Evolutionary conservation across 2,329 filamentous ascomycete genomes (phyloP).

Genomic region (Aspergillus caelatus): DNA sequence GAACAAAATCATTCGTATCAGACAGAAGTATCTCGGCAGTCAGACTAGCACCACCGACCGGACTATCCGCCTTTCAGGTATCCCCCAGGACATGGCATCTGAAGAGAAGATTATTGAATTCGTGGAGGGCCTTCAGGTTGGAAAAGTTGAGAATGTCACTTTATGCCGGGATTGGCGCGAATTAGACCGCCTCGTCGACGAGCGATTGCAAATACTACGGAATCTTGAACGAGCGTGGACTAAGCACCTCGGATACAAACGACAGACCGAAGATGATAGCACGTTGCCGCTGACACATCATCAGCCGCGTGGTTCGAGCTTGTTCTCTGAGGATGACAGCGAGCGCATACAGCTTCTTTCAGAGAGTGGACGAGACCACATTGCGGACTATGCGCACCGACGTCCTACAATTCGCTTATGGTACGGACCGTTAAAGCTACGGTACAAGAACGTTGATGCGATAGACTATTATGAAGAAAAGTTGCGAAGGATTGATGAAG

Average conservation of each 20-base stretch:
- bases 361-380: constrained; percentile 43
- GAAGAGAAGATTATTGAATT: constrained; percentile 84
- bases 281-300: constrained; percentile 55
- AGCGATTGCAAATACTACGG: constrained; percentile 67
- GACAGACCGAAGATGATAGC: constrained; percentile 48
- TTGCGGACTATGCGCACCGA: constrained; percentile 48
- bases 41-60: constrained; percentile 96
- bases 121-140: constrained; percentile 84
- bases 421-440: constrained; percentile 74
- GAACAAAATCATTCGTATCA: constrained; percentile 77
- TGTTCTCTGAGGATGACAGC: constrained; percentile 52
- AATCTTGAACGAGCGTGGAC: constrained; percentile 84
- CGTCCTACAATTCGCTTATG: constrained; percentile 74
- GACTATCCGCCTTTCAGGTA: constrained; percentile 87
- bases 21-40: constrained; percentile 88
- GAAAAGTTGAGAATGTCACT: constrained; percentile 83
- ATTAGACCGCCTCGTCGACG: constrained; percentile 72
- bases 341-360: constrained; percentile 63
- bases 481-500: constrained; percentile 75
- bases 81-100: constrained; percentile 75
- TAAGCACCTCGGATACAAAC: constrained; percentile 66
- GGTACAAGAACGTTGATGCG: constrained; percentile 76
- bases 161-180: constrained; percentile 85
- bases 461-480: constrained; percentile 94
- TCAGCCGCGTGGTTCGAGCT: constrained; percentile 41